These are phyloP conservation scores for Heritiera fomes DNA, from an alignment of 345 rosid genomes.

Conservation along the genomic window DNA sequence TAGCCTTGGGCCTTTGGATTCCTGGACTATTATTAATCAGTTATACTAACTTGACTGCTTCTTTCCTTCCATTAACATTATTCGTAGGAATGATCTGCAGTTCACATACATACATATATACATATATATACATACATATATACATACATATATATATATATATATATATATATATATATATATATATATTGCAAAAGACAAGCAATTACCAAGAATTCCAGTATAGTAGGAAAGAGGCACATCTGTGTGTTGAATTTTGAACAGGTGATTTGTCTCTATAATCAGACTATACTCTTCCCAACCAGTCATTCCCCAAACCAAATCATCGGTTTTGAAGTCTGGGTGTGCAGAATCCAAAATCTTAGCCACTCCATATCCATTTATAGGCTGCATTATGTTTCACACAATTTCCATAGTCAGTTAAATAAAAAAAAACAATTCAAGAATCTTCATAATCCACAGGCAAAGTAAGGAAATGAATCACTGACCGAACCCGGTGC, in stretches of 20 bases:
- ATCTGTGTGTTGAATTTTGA: slow-evolving; percentile 49
- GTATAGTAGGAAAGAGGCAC: slow-evolving; percentile 66
- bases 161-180: too few species aligned
- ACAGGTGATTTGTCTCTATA: slow-evolving; percentile 35
- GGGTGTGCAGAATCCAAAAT: slow-evolving; percentile 58
- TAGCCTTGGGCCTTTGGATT: too few species aligned
- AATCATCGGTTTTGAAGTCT: slow-evolving; percentile 48
- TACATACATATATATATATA: too few species aligned
- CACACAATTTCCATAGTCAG: background rate
- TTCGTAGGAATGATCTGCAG: too few species aligned
- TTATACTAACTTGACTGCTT: too few species aligned
- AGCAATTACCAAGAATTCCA: slow-evolving; percentile 54
- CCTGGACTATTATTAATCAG: too few species aligned
- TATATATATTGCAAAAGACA: too few species aligned
- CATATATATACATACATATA: too few species aligned
- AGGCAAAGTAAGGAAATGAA: too few species aligned
- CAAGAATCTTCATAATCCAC: background rate
- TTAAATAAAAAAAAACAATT: background rate
- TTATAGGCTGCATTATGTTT: slow-evolving; percentile 43
- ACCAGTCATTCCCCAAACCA: slow-evolving; percentile 58
- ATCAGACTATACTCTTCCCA: slow-evolving; percentile 70
- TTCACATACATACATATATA: too few species aligned
- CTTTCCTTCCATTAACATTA: too few species aligned
- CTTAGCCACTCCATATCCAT: slow-evolving; percentile 56
- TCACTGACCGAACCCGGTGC: too few species aligned